Evolutionary conservation across 345 rosid genomes (phyloP), one percentile per base, ranked within the genome.

Genomic region (Raphanus sativus): DNA sequence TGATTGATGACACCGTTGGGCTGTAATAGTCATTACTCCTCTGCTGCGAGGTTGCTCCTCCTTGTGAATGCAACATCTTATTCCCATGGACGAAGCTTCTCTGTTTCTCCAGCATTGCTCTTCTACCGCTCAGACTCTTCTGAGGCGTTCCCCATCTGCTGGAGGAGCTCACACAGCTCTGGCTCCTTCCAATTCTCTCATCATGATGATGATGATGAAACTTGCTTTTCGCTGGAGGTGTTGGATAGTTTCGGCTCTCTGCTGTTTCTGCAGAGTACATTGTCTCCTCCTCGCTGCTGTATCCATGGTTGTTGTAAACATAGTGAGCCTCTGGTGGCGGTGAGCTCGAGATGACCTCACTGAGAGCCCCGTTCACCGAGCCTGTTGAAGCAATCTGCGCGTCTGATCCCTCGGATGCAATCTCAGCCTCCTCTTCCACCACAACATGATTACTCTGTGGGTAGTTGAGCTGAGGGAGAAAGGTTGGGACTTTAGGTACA

Each of bases 201-300:
- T 28, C 89, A 3, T 28, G 30, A 4, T 32, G 34, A 34, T 32
- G 34, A 34, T 85, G 75, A 71, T 81, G 75, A 74, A 74, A 69
- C 83, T 82, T 83, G 6, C 85, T 89, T 75, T 89, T 91, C 71
- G 87, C 82, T 1, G 98, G 99, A 54, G 89, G 92, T 0, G 97
- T 83, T 45, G 83, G 79, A 64, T 88, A 92, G 83, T 95, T 95
- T 77, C 98, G 81, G 83, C 99, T 95, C 81, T 92, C 98, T 0
- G 98, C 98, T 70, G 99, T 94, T 84, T 92, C 99, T 5, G 96
- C 99, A 9, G 99, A 95, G 85, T 95, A 92, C 99, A 95, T 88
- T 4, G 98, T 95, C 84, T 90, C 98, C 79, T 85, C 97, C 75
- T 92, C 98, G 9, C 96, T 81, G 33, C 79, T 77, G 42, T 81